Percentiles rank a stretch among this genome's conserved stretches.
phyloP scores from a whole-genome alignment of 2,329 filamentous ascomycete genomes.

The Penicillium sp. region DNA sequence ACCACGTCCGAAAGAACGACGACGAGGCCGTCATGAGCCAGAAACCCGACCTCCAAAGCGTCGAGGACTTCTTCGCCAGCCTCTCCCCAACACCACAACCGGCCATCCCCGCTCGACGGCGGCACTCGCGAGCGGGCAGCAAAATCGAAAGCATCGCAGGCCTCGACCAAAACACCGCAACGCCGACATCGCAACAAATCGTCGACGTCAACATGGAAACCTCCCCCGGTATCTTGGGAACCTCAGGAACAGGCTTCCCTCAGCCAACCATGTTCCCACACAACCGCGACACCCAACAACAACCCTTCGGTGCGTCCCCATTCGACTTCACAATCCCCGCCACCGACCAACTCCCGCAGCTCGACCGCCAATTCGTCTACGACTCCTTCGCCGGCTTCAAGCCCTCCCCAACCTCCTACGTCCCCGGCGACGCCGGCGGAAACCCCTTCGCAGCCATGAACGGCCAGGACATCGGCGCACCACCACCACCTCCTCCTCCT shows the following conservation, averaged over 20 bases:
- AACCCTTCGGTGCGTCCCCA: slow-evolving; percentile 35
- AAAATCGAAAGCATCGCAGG: slow-evolving; percentile 29
- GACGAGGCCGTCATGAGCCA: slow-evolving; percentile 90
- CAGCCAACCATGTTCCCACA: slow-evolving; percentile 41
- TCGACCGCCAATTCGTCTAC: slow-evolving; percentile 78
- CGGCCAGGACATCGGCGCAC: slow-evolving; percentile 24
- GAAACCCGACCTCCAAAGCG: slow-evolving; percentile 86
- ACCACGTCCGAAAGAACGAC: slow-evolving; percentile 73
- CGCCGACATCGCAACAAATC: slow-evolving; percentile 27
- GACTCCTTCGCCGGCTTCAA: slow-evolving; percentile 68
- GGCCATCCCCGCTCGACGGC: slow-evolving; percentile 50
- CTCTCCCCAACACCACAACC: slow-evolving; percentile 66
- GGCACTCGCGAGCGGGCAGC: slow-evolving; percentile 35
- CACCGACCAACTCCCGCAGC: slow-evolving; percentile 62
- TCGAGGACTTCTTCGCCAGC: slow-evolving; percentile 90
- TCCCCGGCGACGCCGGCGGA: slow-evolving; percentile 29
- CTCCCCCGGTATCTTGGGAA: slow-evolving; percentile 34
- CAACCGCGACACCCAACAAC: slow-evolving; percentile 24
- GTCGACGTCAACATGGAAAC: slow-evolving; percentile 37
- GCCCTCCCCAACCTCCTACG: slow-evolving; percentile 38
- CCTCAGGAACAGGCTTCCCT: slow-evolving; percentile 41
- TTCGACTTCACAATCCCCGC: slow-evolving; percentile 46
- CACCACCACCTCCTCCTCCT: neutral
- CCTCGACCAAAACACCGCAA: slow-evolving; percentile 33
- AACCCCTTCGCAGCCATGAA: slow-evolving; percentile 35